Base-by-base conservation (phyloP, 1,284 basidiomycete species). In the Sphaerobolus stellatus region DNA sequence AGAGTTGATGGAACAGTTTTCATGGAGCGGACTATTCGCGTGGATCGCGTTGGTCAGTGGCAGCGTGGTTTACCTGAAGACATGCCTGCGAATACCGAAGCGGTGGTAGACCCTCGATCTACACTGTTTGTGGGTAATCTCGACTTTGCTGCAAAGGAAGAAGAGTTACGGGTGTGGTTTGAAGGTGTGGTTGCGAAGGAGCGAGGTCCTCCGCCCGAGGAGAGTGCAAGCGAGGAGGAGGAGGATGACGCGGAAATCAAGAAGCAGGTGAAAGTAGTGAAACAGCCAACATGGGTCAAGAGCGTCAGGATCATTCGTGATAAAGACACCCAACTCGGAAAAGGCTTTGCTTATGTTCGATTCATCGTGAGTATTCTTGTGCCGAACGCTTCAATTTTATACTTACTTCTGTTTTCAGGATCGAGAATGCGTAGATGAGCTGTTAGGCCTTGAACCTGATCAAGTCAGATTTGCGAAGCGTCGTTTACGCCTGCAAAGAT, bases 271-370 rank as follows among this genome's bases (percentile, higher is more conserved):
- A 45, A 43, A 59, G 59, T 56, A 27, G 41, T 55, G 47, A 76
- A 72, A 53, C 61, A 66, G 2, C 66, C 67, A 36, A 66, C 73
- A 24, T 98, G 91, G 88, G 94, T 98, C 5, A 83, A 83, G 6
- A 83, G 82, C 27, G 94, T 98, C 8, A 83, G 96, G 30, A 84
- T 98, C 57, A 80, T 99, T 44, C 82, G 94, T 44, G 96, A 99
- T 71, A 84, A 84, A 62, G 93, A 93, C 54, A 97, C 94, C 1
- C 94, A 95, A 62, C 81, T 98, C 31, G 96, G 96, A n/a, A 98
- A 98, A 73, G 96, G 96, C 1, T 96, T 99, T 67, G 95, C 89
- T 9, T 98, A 98, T 68, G 87, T 98, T 8, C 87, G 93, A 62
- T 94, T 98, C 62, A 68, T 76, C 51, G 94, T 93, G 68, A 64